Conservation (phyloP, 108 stramenopile species). For the Nitzschia palea region DNA sequence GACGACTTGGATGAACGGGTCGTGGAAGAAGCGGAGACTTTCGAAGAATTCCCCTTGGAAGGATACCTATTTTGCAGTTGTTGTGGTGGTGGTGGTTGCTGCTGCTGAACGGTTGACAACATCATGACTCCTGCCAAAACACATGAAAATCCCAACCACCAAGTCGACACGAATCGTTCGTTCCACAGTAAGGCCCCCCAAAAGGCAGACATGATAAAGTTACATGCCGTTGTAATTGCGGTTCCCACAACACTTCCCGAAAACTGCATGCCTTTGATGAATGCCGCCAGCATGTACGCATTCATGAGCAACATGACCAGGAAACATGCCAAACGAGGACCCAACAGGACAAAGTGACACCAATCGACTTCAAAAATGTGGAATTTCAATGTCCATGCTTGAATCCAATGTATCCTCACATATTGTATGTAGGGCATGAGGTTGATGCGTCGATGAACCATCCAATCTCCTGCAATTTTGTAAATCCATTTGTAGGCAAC, state of each 20-base stretch:
- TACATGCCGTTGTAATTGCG: constrained; percentile 67
- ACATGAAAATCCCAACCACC: constrained; percentile 48
- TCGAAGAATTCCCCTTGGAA: neutral
- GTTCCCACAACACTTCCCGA: constrained; percentile 79
- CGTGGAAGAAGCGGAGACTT: neutral
- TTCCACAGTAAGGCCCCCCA: constrained; percentile 42
- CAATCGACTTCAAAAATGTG: constrained; percentile 33
- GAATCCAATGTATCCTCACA: constrained; percentile 5
- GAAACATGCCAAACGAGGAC: constrained; percentile 45
- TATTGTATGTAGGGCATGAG: constrained; percentile 22
- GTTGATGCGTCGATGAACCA: constrained; percentile 29
- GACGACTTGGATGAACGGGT: neutral
- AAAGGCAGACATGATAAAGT: constrained; percentile 51
- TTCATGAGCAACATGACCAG: constrained; percentile 62
- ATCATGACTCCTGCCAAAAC: constrained; percentile 43
- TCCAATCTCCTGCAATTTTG: constrained; percentile 22
- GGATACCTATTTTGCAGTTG: neutral
- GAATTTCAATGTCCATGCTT: constrained; percentile 7
- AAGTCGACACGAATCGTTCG: constrained; percentile 30
- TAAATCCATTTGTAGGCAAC: neutral
- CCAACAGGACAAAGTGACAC: constrained; percentile 25
- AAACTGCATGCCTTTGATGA: constrained; percentile 77
- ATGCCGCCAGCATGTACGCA: constrained; percentile 67
- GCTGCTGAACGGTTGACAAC: constrained; percentile 12
- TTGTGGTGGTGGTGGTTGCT: neutral